A percentile compares a stretch with the other conserved stretches of the same genome.
These are phyloP conservation scores for Gigaspora rosea DNA, from an alignment of 192 early-diverging fungal species.

Conservation along the genomic window DNA sequence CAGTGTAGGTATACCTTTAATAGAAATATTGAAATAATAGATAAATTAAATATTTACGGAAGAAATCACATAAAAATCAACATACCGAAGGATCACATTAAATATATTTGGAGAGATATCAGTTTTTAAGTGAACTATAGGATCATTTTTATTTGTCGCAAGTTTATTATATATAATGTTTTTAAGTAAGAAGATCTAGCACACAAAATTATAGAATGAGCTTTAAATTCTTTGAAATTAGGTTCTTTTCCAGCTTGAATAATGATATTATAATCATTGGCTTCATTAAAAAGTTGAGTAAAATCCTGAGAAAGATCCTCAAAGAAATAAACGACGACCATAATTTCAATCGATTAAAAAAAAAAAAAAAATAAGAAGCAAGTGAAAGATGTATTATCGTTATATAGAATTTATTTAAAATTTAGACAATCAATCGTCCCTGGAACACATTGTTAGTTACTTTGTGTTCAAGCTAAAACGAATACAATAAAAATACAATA, in stretches of 20 bases:
- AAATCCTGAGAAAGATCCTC: neutral
- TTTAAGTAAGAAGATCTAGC: conserved; percentile 2
- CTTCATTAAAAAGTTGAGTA: conserved; percentile 4
- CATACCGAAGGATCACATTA: conserved; percentile 22
- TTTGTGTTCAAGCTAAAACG: too few relatives aligned
- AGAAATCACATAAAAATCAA: neutral
- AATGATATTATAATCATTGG: neutral
- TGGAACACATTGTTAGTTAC: too few relatives aligned
- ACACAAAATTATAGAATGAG: conserved; percentile 21
- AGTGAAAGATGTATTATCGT: too few relatives aligned
- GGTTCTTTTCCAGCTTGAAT: conserved; percentile 3
- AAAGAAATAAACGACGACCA: neutral
- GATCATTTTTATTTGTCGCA: neutral
- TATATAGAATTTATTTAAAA: too few relatives aligned
- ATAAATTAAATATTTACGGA: too few relatives aligned
- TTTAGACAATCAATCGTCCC: too few relatives aligned
- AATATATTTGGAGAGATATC: conserved; percentile 27
- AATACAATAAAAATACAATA: too few relatives aligned
- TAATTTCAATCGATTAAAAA: neutral
- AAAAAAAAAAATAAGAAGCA: too few relatives aligned
- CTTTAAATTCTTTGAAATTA: conserved; percentile 15
- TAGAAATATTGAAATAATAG: neutral
- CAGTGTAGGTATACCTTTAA: conserved; percentile 25
- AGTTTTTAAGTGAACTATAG: conserved; percentile 13
- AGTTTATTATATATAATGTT: neutral